Evolutionary conservation across 371 early-diverging fungal species (phyloP).

Genomic region (Mucor plumbeus): DNA sequence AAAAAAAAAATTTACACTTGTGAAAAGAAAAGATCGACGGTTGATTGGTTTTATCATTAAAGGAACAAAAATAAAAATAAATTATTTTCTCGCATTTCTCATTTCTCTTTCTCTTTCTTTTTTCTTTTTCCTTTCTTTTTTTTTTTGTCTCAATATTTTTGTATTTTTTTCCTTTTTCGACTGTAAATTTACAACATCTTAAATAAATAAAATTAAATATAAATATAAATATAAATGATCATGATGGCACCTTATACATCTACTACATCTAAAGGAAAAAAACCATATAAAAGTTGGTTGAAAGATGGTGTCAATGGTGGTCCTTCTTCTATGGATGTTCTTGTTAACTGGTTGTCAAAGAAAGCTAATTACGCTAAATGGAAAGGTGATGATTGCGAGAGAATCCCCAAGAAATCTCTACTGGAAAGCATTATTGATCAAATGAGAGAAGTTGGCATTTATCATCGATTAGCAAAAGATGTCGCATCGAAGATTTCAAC

Average conservation of each 20-base stretch:
- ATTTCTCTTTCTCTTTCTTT: conserved; percentile 1
- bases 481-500: conserved; percentile 55
- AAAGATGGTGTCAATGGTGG: conserved; percentile 58
- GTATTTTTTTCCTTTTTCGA: conserved; percentile 10
- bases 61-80: neutral
- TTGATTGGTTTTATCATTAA: conserved; percentile 29
- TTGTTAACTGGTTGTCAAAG: conserved; percentile 52
- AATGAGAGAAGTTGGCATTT: conserved; percentile 50
- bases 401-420: conserved; percentile 51
- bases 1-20: conserved; percentile 14
- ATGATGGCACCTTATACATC: conserved; percentile 40
- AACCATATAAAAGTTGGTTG: conserved; percentile 57
- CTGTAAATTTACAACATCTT: conserved; percentile 12
- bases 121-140: neutral
- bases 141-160: neutral
- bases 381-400: conserved; percentile 50
- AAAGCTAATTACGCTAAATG: conserved; percentile 54
- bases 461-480: conserved; percentile 53
- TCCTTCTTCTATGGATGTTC: conserved; percentile 52
- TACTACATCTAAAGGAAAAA: conserved; percentile 42
- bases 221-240: conserved; percentile 29
- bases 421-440: conserved; percentile 50
- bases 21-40: conserved; percentile 33
- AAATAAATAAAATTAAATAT: neutral
- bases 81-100: conserved; percentile 6